These are phyloP conservation scores for Panaeolus papilionaceus DNA, from an alignment of 768 basidiomycete species.

Conservation along the genomic window DNA sequence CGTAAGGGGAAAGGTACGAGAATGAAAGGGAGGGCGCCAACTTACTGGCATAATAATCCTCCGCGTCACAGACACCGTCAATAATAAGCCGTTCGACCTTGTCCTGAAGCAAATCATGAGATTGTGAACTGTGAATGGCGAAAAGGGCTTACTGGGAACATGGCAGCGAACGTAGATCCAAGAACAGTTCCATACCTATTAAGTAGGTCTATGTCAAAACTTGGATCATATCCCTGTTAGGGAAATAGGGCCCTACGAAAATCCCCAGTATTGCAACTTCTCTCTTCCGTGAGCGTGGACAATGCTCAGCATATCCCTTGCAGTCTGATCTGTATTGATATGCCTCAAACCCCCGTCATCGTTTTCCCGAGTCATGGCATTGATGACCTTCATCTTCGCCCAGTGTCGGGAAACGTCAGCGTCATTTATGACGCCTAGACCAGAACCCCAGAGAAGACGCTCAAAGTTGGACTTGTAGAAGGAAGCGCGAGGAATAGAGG, in stretches of 20 bases:
- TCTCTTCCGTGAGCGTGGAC: constrained; percentile 37
- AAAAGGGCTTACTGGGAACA: constrained; percentile 37
- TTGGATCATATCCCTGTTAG: neutral
- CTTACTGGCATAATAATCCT: constrained; percentile 42
- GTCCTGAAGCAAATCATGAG: constrained; percentile 25
- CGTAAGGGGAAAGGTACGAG: neutral
- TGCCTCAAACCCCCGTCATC: constrained; percentile 34
- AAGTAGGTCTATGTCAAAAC: neutral
- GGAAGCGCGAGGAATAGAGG: constrained; percentile 39
- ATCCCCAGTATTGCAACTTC: constrained; percentile 43
- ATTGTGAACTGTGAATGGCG: neutral
- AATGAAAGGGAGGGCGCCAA: neutral
- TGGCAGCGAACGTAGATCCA: constrained; percentile 38
- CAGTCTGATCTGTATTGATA: constrained; percentile 44
- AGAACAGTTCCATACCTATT: constrained; percentile 34
- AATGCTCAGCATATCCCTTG: constrained; percentile 45
- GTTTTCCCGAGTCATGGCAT: constrained; percentile 39
- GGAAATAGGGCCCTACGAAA: constrained; percentile 30
- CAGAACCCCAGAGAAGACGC: constrained; percentile 33
- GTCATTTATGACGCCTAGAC: constrained; percentile 27
- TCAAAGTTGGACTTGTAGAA: constrained; percentile 45
- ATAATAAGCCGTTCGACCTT: constrained; percentile 43
- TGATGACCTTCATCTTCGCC: constrained; percentile 39
- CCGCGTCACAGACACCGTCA: constrained; percentile 43
- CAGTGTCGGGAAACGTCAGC: constrained; percentile 35